Evolutionary conservation across 73 alveolate species (phyloP), one percentile per base, ranked within the genome.

Genomic region (Tetrahymena malaccensis): DNA sequence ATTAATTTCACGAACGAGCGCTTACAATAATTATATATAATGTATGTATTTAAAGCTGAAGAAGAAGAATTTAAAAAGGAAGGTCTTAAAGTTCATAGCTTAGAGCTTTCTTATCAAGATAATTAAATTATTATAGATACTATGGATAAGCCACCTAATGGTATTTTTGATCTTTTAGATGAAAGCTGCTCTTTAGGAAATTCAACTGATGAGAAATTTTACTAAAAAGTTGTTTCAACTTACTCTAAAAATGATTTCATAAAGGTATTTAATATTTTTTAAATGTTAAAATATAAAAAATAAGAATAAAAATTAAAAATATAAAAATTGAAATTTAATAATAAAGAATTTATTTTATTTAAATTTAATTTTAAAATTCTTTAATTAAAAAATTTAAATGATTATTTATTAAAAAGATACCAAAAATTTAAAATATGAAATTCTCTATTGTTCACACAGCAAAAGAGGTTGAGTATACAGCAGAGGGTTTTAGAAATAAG

Each of bases 1-100:
- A 99, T 99, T 85, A 99, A 99, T 93, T 99, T 98, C 95, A 99
- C 99, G 34, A 99, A 99, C 96, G 99, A 99, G 95, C 98, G 98
- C 96, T 96, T 99, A 25, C 99, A 98, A 94, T 97, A 99, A 93
- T 97, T 99, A 55, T 99, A 99, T 94, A 99, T 99, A 31, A 95
- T 97, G 55, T 99, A 99, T 93, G 98, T 99, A 11, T 99, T 99
- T 94, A 99, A 98, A 96, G 99, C 98, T 22, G 99, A 98, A 58
- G 97, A 97, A 55, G 58, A 96, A 43, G 99, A 97, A 84, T 93
- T 98, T 34, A 84, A 93, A 44, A 95, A 94, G 25, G 99, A 98
- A 85, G 96, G 96, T 34, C 94, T 94, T 37, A 97, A 96, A 38
- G 93, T 85, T 37, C 93, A 85, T 94, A 85, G 96, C 43, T 33